Evolutionary conservation across 106 monocot species (phyloP).

Genomic region (Apostasia shenzhenica): DNA sequence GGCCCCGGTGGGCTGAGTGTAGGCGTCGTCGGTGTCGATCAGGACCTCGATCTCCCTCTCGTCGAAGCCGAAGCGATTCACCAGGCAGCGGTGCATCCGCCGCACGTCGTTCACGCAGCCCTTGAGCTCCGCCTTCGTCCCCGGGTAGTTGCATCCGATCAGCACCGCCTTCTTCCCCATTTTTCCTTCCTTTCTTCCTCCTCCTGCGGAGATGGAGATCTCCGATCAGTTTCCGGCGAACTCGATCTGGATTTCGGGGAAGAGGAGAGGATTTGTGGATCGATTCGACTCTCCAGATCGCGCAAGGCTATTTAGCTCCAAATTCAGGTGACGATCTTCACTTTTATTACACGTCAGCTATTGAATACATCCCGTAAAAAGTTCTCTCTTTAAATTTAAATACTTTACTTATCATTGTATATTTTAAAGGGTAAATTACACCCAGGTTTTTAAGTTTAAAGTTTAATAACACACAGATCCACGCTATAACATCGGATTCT

Average conservation of each 20-base stretch:
- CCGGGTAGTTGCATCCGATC: constrained; percentile 34
- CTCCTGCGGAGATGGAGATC: too few relatives aligned
- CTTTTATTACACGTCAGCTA: not conserved
- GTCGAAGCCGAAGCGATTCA: constrained; percentile 53
- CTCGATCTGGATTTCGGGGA: too few relatives aligned
- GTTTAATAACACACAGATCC: too few relatives aligned
- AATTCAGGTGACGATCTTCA: not conserved
- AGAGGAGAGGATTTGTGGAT: too few relatives aligned
- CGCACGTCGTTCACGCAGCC: constrained; percentile 81
- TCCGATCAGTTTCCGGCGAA: too few relatives aligned
- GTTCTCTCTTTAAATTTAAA: not conserved
- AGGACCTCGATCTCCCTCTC: constrained; percentile 54
- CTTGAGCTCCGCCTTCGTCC: constrained; percentile 57
- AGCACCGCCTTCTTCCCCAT: constrained; percentile 19
- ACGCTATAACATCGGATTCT: too few relatives aligned
- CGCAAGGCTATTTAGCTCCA: too few relatives aligned
- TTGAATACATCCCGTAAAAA: not conserved
- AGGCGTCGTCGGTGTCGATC: constrained; percentile 55
- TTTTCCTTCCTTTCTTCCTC: too few relatives aligned
- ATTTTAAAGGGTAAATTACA: too few relatives aligned
- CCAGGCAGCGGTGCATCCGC: constrained; percentile 47
- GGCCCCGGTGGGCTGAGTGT: constrained; percentile 48
- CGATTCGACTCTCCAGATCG: too few relatives aligned
- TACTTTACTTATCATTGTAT: too few relatives aligned
- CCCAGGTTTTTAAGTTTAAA: too few relatives aligned